These are phyloP conservation scores for Coemansia sp. DNA, from an alignment of 192 early-diverging fungal genomes.

Conservation along the genomic window DNA sequence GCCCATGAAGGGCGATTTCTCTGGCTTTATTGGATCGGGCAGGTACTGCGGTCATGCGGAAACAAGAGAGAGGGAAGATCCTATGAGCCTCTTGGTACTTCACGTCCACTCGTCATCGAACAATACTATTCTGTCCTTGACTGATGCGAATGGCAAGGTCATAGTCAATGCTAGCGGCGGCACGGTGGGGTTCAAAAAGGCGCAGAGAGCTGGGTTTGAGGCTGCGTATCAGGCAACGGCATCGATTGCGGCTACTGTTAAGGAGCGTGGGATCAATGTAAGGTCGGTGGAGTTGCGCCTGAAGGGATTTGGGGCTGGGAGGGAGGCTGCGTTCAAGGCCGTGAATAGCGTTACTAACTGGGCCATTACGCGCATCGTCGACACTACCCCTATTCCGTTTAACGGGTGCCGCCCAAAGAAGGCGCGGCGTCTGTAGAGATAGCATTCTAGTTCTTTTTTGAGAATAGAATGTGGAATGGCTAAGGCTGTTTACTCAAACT, in stretches of 20 bases:
- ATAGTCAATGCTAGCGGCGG: slow-evolving; percentile 79
- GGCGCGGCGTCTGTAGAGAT: slow-evolving; percentile 72
- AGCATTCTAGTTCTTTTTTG: background rate
- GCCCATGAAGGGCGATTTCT: slow-evolving; percentile 14
- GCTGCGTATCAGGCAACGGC: slow-evolving; percentile 86
- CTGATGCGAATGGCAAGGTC: slow-evolving; percentile 65
- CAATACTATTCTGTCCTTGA: slow-evolving; percentile 87
- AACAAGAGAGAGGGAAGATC: slow-evolving; percentile 8
- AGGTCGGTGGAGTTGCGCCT: slow-evolving; percentile 72
- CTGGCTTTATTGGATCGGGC: slow-evolving; percentile 17
- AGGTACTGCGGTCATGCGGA: background rate
- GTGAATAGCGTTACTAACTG: slow-evolving; percentile 71
- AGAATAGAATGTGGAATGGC: background rate
- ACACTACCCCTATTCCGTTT: slow-evolving; percentile 88
- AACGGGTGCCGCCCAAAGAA: slow-evolving; percentile 91
- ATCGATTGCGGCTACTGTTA: slow-evolving; percentile 65
- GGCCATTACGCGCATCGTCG: slow-evolving; percentile 73
- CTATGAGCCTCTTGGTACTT: slow-evolving; percentile 39
- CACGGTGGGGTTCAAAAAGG: slow-evolving; percentile 81
- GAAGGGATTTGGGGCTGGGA: slow-evolving; percentile 87
- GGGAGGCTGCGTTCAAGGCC: slow-evolving; percentile 90
- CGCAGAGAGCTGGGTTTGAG: slow-evolving; percentile 83
- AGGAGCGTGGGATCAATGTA: slow-evolving; percentile 66
- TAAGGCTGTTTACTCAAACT: slow-evolving; percentile 7
- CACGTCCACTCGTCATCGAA: slow-evolving; percentile 62